Conservation (phyloP, 208 protist genomes). For the Acanthamoeba healyi region DNA sequence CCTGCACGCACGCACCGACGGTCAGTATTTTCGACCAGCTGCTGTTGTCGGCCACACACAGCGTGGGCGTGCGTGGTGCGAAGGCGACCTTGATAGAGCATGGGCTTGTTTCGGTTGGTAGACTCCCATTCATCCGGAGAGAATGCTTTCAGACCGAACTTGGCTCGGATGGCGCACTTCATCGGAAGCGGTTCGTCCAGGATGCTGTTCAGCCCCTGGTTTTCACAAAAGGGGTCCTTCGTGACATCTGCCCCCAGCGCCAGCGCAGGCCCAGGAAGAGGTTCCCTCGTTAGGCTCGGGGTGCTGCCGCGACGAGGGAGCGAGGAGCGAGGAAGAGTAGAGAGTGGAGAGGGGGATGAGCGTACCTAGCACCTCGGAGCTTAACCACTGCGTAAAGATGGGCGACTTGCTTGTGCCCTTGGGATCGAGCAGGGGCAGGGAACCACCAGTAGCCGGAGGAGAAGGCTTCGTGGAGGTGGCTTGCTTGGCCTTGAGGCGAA, state of each 20-base stretch:
- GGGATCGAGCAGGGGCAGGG: neutral
- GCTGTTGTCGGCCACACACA: neutral
- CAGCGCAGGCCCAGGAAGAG: too few relatives aligned
- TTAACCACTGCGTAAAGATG: neutral
- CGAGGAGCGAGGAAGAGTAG: neutral
- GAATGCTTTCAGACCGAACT: constrained; percentile 41
- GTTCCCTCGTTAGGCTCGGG: too few relatives aligned
- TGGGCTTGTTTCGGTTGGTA: constrained; percentile 19
- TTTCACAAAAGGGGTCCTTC: too few relatives aligned
- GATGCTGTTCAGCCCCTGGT: neutral
- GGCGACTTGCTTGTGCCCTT: neutral
- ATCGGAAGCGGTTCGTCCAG: constrained; percentile 15
- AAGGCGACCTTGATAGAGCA: constrained; percentile 30
- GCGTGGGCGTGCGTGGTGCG: neutral
- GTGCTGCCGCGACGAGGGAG: too few relatives aligned
- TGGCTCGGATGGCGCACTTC: constrained; percentile 64
- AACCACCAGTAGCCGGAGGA: neutral
- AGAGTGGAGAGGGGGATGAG: neutral
- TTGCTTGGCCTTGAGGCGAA: neutral
- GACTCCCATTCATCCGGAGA: constrained; percentile 56
- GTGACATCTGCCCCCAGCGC: too few relatives aligned
- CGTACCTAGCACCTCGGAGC: neutral
- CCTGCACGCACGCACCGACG: neutral
- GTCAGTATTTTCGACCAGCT: neutral
- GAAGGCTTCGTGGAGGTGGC: neutral